phyloP scores from a whole-genome alignment of 345 rosid species.

The Lumnitzera racemosa region DNA sequence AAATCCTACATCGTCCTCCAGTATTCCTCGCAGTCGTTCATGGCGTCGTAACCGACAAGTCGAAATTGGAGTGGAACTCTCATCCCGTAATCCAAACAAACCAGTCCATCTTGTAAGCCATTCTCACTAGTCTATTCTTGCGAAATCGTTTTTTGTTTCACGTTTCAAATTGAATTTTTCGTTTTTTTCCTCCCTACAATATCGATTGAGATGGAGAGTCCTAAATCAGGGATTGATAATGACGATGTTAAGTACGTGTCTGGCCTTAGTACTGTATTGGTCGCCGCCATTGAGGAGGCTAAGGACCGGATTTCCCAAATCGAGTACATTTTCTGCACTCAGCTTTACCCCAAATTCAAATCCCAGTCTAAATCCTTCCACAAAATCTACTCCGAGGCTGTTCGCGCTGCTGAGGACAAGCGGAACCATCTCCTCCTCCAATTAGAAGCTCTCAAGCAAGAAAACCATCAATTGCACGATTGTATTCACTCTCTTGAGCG shows the following conservation, averaged over 20 bases:
- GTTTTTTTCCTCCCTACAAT: too few species aligned
- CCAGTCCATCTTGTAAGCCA: too few species aligned
- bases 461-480: slow-evolving; percentile 29
- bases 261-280: slow-evolving; percentile 65
- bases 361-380: slow-evolving; percentile 42
- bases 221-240: slow-evolving; percentile 25
- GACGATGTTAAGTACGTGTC: slow-evolving; percentile 45
- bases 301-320: slow-evolving; percentile 88
- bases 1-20: too few species aligned
- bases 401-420: slow-evolving; percentile 10
- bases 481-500: slow-evolving; percentile 33
- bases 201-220: not conserved
- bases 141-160: too few species aligned
- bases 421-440: slow-evolving; percentile 35
- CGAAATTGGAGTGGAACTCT: too few species aligned
- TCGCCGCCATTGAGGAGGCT: slow-evolving; percentile 86
- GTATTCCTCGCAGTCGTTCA: too few species aligned
- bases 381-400: slow-evolving; percentile 27
- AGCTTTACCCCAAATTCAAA: slow-evolving; percentile 67
- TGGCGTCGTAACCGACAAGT: too few species aligned
- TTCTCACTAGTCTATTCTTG: too few species aligned
- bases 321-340: slow-evolving; percentile 81
- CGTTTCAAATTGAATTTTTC: too few species aligned
- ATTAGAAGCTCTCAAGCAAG: slow-evolving; percentile 42
- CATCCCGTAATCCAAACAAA: too few species aligned